phyloP scores from a whole-genome alignment of 495 filamentous ascomycete genomes.

The Massariosphaeria phaeospora region DNA sequence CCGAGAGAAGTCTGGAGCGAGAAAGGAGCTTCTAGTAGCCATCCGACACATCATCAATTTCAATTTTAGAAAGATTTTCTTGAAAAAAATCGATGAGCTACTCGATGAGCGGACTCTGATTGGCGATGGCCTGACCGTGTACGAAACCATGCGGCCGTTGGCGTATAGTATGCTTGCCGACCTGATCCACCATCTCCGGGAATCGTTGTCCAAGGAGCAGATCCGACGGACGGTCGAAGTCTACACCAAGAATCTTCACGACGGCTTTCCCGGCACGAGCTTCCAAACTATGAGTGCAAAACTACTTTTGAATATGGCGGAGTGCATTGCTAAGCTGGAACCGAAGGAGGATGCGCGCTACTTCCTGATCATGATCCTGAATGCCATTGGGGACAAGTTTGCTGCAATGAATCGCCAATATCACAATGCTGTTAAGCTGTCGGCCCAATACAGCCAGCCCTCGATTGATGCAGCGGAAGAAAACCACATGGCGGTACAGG shows the following conservation, averaged over 20 bases:
- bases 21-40: constrained; percentile 93
- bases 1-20: constrained; percentile 81
- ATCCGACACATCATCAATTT: constrained; percentile 99
- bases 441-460: constrained; percentile 62
- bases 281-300: constrained; percentile 99
- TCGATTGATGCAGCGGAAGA: constrained; percentile 63
- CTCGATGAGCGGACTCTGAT: constrained; percentile 90
- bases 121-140: constrained; percentile 92
- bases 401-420: constrained; percentile 97
- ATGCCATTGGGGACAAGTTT: constrained; percentile 97
- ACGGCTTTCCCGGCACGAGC: constrained; percentile 93
- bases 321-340: constrained; percentile 85
- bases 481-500: constrained; percentile 75
- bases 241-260: constrained; percentile 93
- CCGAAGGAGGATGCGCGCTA: constrained; percentile 91
- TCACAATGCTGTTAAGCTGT: constrained; percentile 87
- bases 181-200: constrained; percentile 93
- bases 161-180: constrained; percentile 99
- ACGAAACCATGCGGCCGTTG: constrained; percentile 90
- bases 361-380: constrained; percentile 93
- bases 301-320: constrained; percentile 91
- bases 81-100: constrained; percentile 90
- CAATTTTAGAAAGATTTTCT: constrained; percentile 92
- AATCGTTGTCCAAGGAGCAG: constrained; percentile 74
- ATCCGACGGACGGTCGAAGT: constrained; percentile 94